These are phyloP conservation scores for Pseudonitzschia pungens DNA, from an alignment of 108 stramenopile genomes.

Conservation along the genomic window DNA sequence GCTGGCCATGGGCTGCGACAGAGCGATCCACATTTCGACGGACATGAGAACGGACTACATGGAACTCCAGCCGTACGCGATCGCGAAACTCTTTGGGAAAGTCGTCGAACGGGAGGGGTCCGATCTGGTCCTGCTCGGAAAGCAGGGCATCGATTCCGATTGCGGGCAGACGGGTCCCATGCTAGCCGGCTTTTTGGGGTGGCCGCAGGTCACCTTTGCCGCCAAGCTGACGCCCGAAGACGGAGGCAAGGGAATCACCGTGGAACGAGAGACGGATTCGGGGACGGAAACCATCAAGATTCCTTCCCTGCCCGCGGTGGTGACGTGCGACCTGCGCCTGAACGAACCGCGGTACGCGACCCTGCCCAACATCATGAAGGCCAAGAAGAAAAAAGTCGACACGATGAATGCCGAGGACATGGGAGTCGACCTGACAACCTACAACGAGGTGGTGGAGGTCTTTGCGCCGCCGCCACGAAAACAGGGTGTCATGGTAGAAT, in stretches of 20 bases:
- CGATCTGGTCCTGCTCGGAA: slow-evolving; percentile 94
- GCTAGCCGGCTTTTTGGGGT: slow-evolving; percentile 94
- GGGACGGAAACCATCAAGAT: slow-evolving; percentile 81
- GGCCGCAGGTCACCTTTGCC: slow-evolving; percentile 98
- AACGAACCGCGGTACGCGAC: slow-evolving; percentile 99
- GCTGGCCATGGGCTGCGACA: slow-evolving; percentile 87
- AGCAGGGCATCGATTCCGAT: slow-evolving; percentile 98
- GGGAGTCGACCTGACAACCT: slow-evolving; percentile 84
- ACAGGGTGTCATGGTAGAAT: slow-evolving; percentile 92
- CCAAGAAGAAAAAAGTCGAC: slow-evolving; percentile 99
- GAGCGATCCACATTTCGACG: slow-evolving; percentile 93
- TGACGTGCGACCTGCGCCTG: slow-evolving; percentile 97
- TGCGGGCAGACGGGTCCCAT: slow-evolving; percentile 88
- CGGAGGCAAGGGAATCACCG: slow-evolving; percentile 59
- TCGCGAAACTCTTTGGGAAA: slow-evolving; percentile 77
- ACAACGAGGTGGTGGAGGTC: slow-evolving; percentile 86
- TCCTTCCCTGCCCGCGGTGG: slow-evolving; percentile 84
- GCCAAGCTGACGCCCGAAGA: slow-evolving; percentile 78
- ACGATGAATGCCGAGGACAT: slow-evolving; percentile 76
- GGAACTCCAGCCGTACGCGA: slow-evolving; percentile 95
- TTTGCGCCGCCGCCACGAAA: slow-evolving; percentile 92
- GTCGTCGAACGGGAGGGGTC: slow-evolving; percentile 85
- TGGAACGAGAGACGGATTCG: slow-evolving; percentile 98
- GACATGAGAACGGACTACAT: slow-evolving; percentile 92
- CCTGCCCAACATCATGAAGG: slow-evolving; percentile 99